Evolutionary conservation across 306 rosid species (phyloP).

Genomic region (Castanopsis chinensis): DNA sequence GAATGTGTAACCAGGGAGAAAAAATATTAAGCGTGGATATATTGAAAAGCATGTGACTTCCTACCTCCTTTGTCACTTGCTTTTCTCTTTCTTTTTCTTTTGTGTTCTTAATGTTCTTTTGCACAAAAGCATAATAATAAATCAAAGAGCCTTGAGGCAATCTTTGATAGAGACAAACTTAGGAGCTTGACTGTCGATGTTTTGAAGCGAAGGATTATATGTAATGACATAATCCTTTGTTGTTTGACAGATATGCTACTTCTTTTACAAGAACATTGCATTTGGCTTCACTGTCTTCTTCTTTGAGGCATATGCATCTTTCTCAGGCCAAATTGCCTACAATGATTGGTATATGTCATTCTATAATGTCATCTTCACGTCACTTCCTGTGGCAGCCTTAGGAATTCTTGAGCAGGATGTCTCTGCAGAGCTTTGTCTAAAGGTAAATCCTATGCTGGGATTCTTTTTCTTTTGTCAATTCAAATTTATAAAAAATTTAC

Average conservation of each 20-base stretch:
- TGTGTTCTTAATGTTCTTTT: too few relatives aligned
- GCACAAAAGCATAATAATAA: too few relatives aligned
- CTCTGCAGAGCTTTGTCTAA: constrained; percentile 64
- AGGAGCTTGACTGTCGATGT: too few relatives aligned
- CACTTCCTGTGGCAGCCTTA: constrained; percentile 91
- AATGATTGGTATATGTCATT: constrained; percentile 87
- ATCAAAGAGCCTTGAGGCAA: too few relatives aligned
- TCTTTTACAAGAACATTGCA: constrained; percentile 92
- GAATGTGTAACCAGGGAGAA: too few relatives aligned
- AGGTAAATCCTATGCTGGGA: constrained; percentile 31
- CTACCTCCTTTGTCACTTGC: too few relatives aligned
- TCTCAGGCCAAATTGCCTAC: constrained; percentile 83
- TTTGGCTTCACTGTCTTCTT: constrained; percentile 90
- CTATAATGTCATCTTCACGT: constrained; percentile 87
- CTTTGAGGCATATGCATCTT: constrained; percentile 71
- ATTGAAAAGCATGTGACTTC: too few relatives aligned
- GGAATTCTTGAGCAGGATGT: constrained; percentile 96
- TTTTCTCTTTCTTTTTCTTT: too few relatives aligned
- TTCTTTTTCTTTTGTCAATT: too few relatives aligned
- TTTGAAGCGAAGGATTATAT: too few relatives aligned
- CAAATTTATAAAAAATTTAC: neutral
- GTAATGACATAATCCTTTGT: constrained; percentile 8
- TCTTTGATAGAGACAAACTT: too few relatives aligned
- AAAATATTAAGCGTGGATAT: too few relatives aligned
- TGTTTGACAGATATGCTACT: constrained; percentile 79